Percentiles rank a stretch among this genome's conserved stretches.
Conservation (phyloP, 2,329 filamentous ascomycete species). For the Colletotrichum zoysiae region DNA sequence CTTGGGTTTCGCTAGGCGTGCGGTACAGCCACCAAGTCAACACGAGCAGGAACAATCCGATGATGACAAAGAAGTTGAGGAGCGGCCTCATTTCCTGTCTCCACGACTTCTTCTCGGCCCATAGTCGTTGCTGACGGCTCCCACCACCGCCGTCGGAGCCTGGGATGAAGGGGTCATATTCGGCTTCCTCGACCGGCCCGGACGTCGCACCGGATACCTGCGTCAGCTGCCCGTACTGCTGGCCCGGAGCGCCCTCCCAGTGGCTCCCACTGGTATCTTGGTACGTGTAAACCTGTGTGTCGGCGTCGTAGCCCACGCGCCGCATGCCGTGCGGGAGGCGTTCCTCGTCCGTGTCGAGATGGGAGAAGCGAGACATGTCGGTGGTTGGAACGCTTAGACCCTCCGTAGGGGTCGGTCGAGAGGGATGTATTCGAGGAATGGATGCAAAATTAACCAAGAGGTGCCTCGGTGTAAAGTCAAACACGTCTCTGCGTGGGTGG, state of each 20-base stretch:
- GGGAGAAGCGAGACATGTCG: slow-evolving; percentile 57
- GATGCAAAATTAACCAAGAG: neutral
- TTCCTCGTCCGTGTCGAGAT: slow-evolving; percentile 61
- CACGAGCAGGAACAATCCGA: slow-evolving; percentile 63
- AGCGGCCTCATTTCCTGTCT: slow-evolving; percentile 66
- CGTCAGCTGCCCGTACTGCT: slow-evolving; percentile 61
- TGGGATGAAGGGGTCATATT: slow-evolving; percentile 50
- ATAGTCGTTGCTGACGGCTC: slow-evolving; percentile 18
- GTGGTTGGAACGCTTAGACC: too few relatives aligned
- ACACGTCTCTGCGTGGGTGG: neutral
- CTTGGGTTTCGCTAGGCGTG: slow-evolving; percentile 44
- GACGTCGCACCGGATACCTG: slow-evolving; percentile 51
- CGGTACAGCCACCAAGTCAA: slow-evolving; percentile 62
- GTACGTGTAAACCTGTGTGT: slow-evolving; percentile 66
- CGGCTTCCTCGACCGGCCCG: slow-evolving; percentile 41
- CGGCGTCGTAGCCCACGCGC: slow-evolving; percentile 68
- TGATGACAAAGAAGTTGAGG: slow-evolving; percentile 69
- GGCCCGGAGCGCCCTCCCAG: slow-evolving; percentile 65
- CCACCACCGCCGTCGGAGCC: neutral
- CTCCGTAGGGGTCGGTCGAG: neutral
- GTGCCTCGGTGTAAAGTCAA: neutral
- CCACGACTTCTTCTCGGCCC: slow-evolving; percentile 56
- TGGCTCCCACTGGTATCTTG: slow-evolving; percentile 60
- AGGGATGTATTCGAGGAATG: neutral
- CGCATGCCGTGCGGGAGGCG: slow-evolving; percentile 68